These are phyloP conservation scores for Asterophora lycoperdoides DNA, from an alignment of 768 basidiomycete species.

Conservation along the genomic window DNA sequence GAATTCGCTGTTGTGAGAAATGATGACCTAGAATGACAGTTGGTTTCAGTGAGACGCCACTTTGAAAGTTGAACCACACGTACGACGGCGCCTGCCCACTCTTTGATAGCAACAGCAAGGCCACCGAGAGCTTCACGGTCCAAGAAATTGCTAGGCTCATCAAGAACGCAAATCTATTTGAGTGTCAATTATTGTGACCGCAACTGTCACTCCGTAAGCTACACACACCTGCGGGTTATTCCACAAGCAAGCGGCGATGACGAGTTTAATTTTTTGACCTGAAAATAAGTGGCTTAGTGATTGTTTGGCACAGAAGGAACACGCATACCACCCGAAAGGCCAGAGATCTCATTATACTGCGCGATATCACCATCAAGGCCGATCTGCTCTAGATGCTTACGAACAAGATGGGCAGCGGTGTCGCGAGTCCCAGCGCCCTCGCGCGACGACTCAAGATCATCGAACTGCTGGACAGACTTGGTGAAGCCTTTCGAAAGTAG, in stretches of 20 bases:
- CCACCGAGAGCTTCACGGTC: slow-evolving; percentile 95
- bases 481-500: slow-evolving; percentile 81
- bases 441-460: slow-evolving; percentile 92
- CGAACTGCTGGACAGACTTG: slow-evolving; percentile 91
- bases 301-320: not conserved
- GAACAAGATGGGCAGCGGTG: slow-evolving; percentile 72
- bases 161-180: slow-evolving; percentile 64
- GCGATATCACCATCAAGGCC: slow-evolving; percentile 97
- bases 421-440: slow-evolving; percentile 94
- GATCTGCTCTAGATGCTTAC: slow-evolving; percentile 92
- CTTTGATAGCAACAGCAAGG: slow-evolving; percentile 88
- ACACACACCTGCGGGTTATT: slow-evolving; percentile 80
- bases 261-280: slow-evolving; percentile 97
- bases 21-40: slow-evolving; percentile 63
- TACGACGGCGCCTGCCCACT: slow-evolving; percentile 92
- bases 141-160: slow-evolving; percentile 96
- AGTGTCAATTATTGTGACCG: not conserved
- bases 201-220: not conserved
- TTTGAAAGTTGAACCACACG: slow-evolving; percentile 22
- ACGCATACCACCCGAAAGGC: slow-evolving; percentile 79
- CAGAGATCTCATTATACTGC: slow-evolving; percentile 95
- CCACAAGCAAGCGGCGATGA: slow-evolving; percentile 93
- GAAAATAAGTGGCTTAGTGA: slow-evolving; percentile 11
- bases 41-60: not conserved
- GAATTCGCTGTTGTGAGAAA: slow-evolving; percentile 93